Evolutionary conservation across 352 stramenopile genomes (phyloP), one percentile per base, ranked within the genome.

Genomic region (Thalassiosira livingstoniorum): DNA sequence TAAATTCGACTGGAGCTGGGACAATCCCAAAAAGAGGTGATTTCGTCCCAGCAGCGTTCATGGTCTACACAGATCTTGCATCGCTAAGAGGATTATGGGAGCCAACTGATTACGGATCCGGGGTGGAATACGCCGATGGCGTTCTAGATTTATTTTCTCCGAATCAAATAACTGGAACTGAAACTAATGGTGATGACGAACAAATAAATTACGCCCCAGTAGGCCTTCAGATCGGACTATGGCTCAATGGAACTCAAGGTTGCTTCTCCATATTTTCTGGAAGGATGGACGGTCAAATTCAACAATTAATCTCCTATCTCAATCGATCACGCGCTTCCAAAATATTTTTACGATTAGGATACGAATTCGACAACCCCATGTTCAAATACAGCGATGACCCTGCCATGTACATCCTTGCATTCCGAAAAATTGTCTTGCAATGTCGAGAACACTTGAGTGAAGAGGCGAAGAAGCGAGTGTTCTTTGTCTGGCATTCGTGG

Each of bases 401-500:
- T 13, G 11, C 42, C n/a, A 37, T 83, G 13, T 94, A 87, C 66
- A 71, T 75, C 37, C 37, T 89, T 65, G 87, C 89, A 43, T 95
- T 90, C 82, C 68, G 72, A 31, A 84, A 85, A 21, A 86, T 95
- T 55, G 89, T 93, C 0, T 7, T 70, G 29, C 60, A 75, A 35
- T 90, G 83, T 74, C 73, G 85, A 72, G 32, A 82, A 1, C 37
- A 76, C 66, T 64, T 90, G 58, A 77, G 35, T 34, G 64, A 84
- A 15, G 39, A 75, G 3, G 58, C 69, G 21, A 74, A 78, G 43
- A 25, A 66, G 0, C 85, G 87, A 45, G 77, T 93, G 0, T 55
- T 82, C 11, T 93, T 94, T 75, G 89, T 93, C 18, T 95, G 91
- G 91, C 91, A 95, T 89, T 93, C 91, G 5, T 93, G 90, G 90